Conservation (phyloP, 2,329 filamentous ascomycete genomes). For the Thielaviopsis punctulata region DNA sequence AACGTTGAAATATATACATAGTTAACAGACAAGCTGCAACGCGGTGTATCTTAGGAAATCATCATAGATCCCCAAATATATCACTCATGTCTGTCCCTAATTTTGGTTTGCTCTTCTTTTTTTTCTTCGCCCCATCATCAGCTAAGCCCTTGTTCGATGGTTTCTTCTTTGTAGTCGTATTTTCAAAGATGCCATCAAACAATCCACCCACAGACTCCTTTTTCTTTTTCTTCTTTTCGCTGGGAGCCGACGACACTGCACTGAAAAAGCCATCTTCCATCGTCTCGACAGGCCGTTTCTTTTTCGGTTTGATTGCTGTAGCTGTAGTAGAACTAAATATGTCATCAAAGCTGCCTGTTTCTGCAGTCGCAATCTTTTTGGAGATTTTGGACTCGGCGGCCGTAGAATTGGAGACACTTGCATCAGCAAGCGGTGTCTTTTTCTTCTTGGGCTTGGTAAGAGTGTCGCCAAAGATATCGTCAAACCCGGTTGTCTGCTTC, state of each 20-base stretch:
- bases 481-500: not conserved
- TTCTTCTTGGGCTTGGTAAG: not conserved
- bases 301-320: not conserved
- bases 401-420: not conserved
- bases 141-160: conserved; percentile 14
- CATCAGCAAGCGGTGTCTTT: not conserved
- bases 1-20: not conserved
- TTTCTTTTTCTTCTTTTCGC: not conserved
- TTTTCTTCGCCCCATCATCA: conserved; percentile 18
- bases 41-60: too few species aligned
- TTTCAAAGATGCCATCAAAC: conserved; percentile 8
- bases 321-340: conserved; percentile 1
- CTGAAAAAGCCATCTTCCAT: not conserved
- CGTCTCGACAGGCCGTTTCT: not conserved
- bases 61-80: conserved; percentile 45
- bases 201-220: not conserved
- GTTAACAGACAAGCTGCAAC: too few species aligned
- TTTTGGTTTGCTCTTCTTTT: conserved; percentile 39
- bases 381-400: not conserved
- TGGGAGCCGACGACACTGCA: not conserved
- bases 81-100: conserved; percentile 19
- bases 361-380: not conserved
- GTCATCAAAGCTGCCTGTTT: not conserved
- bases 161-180: conserved; percentile 6
- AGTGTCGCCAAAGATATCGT: not conserved